Base-by-base conservation (phyloP, 2,329 filamentous ascomycete genomes). In the Colletotrichum orchidophilum region DNA sequence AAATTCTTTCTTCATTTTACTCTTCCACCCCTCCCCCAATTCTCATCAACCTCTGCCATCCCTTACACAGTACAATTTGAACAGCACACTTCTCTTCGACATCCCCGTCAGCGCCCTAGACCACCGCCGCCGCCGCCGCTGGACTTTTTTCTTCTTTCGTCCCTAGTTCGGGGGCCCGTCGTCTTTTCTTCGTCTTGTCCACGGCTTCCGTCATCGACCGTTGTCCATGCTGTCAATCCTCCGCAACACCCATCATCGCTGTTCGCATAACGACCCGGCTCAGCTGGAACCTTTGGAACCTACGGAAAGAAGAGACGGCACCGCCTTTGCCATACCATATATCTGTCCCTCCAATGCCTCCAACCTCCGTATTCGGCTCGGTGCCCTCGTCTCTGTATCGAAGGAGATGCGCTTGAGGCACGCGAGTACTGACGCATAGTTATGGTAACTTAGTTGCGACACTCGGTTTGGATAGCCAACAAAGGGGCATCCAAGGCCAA, bases 131-230 rank as follows among this genome's bases (percentile, higher is more conserved):
- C 39, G 39, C 39, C 39, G 39, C 18, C 39, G 39, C 39, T 46
- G 35, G 35, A 39, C 63, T 21, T 67, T 29, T 52, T 57, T 50
- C 62, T 58, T 57, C 68, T 58, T 70, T 71, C 63, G 63, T 71
- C 68, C 63, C 68, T 63, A 62, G 24, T 63, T 63, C 50, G 57
- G 50, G 6, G 21, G 4, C 21, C 29, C 46, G 9, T 71, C 63
- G 52, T 68, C 64, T 68, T 50, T 68, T 68, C 57, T 71, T 71
- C 63, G 50, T 68, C 68, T 46, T 67, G 63, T 71, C 58, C 63
- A 33, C 57, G 57, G 57, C 31, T 58, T 68, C 31, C 26, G 11
- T 15, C 26, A 39, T 39, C 39, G 50, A 58, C 31, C 46, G 31
- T 53, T 53, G 29, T 63, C 68, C 63, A 70, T 65, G 68, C 31